A percentile compares a stretch with the other conserved stretches of the same genome.
phyloP scores from a whole-genome alignment of 164 flowering plant genomes.

The Umbellularia californica region DNA sequence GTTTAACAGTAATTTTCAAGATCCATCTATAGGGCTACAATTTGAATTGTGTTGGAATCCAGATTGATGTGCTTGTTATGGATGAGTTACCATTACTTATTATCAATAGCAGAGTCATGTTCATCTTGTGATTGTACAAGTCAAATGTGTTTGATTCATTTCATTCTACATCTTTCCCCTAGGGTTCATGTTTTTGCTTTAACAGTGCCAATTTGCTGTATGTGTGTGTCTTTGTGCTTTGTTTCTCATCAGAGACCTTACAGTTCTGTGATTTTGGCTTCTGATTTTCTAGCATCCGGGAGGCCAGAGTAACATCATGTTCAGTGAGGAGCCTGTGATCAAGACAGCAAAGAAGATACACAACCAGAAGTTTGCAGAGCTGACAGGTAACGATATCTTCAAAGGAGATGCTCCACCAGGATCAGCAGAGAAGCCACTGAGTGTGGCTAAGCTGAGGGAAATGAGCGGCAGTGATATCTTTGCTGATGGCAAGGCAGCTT shows the following conservation, averaged over 20 bases:
- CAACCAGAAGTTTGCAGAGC: constrained; percentile 74
- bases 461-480: constrained; percentile 89
- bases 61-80: too few species aligned
- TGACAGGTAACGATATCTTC: constrained; percentile 88
- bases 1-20: too few species aligned
- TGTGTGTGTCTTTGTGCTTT: too few species aligned
- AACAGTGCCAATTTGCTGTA: too few species aligned
- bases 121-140: neutral
- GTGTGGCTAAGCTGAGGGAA: constrained; percentile 78
- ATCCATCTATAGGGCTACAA: too few species aligned
- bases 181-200: too few species aligned
- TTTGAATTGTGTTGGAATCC: too few species aligned
- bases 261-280: neutral
- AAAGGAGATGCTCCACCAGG: constrained; percentile 73
- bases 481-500: constrained; percentile 76
- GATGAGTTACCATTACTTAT: neutral
- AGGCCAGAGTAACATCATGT: constrained; percentile 51
- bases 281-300: constrained; percentile 41
- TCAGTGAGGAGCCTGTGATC: constrained; percentile 46
- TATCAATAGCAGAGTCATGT: neutral
- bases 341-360: constrained; percentile 85
- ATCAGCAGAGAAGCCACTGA: constrained; percentile 75
- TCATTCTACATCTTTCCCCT: neutral
- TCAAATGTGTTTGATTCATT: neutral
- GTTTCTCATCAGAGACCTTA: neutral